Percentiles rank a stretch among this genome's conserved stretches.
Conservation (phyloP, 2,329 filamentous ascomycete species). For the Hypomyces rosellus region DNA sequence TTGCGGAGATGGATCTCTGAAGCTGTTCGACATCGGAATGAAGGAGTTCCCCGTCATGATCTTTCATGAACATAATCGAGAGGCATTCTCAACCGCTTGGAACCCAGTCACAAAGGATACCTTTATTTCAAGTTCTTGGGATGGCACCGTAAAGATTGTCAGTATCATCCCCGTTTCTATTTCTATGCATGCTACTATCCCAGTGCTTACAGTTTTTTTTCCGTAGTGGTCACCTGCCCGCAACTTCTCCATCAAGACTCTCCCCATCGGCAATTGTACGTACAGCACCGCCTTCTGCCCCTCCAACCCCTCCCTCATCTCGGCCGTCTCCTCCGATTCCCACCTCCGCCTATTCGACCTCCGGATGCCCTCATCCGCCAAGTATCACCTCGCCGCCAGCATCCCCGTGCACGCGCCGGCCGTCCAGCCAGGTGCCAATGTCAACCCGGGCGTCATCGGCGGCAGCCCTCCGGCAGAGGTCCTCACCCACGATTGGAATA, state of each 20-base stretch:
- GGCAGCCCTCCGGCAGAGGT: slow-evolving; percentile 66
- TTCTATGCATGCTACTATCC: neutral
- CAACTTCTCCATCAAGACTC: slow-evolving; percentile 67
- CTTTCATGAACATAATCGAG: slow-evolving; percentile 88
- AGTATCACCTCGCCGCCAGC: slow-evolving; percentile 77
- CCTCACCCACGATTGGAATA: slow-evolving; percentile 98
- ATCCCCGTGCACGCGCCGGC: slow-evolving; percentile 75
- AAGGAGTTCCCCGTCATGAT: slow-evolving; percentile 82
- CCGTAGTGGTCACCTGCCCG: slow-evolving; percentile 75
- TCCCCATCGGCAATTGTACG: slow-evolving; percentile 88
- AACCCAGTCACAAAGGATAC: slow-evolving; percentile 85
- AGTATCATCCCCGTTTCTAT: slow-evolving; percentile 17
- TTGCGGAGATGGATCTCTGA: slow-evolving; percentile 88
- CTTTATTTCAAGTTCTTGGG: slow-evolving; percentile 90
- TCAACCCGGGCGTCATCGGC: slow-evolving; percentile 21
- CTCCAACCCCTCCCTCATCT: slow-evolving; percentile 77
- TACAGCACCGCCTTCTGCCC: slow-evolving; percentile 91
- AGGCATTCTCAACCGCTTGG: slow-evolving; percentile 91
- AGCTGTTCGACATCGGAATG: slow-evolving; percentile 82
- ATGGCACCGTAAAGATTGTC: slow-evolving; percentile 87
- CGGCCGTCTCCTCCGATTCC: slow-evolving; percentile 82
- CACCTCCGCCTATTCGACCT: slow-evolving; percentile 89
- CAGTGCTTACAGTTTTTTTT: neutral
- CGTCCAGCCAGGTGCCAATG: slow-evolving; percentile 32
- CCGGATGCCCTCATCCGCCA: slow-evolving; percentile 74